A percentile compares a stretch with the other conserved stretches of the same genome.
These are phyloP conservation scores for Trifolium pratense DNA, from an alignment of 306 rosid species.

Conservation along the genomic window DNA sequence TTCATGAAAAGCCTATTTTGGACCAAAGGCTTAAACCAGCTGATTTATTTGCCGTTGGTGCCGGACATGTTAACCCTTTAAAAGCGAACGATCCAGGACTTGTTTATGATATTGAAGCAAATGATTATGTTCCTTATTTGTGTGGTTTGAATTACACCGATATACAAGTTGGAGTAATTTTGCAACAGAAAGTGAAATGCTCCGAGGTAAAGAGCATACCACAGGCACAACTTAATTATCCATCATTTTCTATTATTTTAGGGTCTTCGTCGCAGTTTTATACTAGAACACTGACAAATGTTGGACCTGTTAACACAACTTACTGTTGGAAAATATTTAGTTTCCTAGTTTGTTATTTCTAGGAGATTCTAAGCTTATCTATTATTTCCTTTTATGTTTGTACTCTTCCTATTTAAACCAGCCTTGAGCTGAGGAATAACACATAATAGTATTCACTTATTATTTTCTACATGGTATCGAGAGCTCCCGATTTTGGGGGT, in stretches of 20 bases:
- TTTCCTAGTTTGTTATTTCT: no score
- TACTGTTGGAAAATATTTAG: no score
- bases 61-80: conserved; percentile 66
- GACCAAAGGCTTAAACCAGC: conserved; percentile 48
- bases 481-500: no score
- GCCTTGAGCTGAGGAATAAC: no score
- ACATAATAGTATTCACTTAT: no score
- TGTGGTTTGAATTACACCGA: conserved; percentile 60
- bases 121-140: conserved; percentile 59
- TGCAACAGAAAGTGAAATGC: conserved; percentile 43
- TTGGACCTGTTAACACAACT: conserved; percentile 49
- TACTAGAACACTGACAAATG: conserved; percentile 57
- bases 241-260: conserved; percentile 49
- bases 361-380: no score
- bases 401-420: no score
- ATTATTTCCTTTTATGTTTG: no score
- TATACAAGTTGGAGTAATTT: conserved; percentile 41
- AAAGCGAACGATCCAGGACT: conserved; percentile 61
- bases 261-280: conserved; percentile 44
- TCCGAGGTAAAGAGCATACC: conserved; percentile 34
- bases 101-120: conserved; percentile 51
- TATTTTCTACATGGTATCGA: no score
- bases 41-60: conserved; percentile 51
- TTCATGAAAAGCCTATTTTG: conserved; percentile 38
- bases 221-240: conserved; percentile 58